A percentile compares a stretch with the other conserved stretches of the same genome.
phyloP scores from a whole-genome alignment of 441 rosid genomes.

The Geranium incanum region DNA sequence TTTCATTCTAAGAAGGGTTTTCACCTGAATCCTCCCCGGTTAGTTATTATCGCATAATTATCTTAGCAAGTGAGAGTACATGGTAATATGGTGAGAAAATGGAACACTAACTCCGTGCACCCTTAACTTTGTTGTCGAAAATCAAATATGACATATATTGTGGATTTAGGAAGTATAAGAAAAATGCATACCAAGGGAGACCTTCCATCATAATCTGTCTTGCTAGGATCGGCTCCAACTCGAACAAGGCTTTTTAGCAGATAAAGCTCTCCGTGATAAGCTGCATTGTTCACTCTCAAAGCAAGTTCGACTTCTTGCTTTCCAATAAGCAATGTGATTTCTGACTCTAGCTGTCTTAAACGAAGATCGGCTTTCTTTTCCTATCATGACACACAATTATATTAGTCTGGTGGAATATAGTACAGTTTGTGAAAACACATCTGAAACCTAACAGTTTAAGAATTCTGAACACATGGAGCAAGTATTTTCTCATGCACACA shows the following conservation, averaged over 20 bases:
- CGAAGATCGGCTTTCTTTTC: constrained; percentile 57
- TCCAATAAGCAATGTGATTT: constrained; percentile 70
- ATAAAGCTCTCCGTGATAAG: constrained; percentile 73
- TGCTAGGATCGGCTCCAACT: constrained; percentile 87
- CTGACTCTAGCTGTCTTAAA: constrained; percentile 67
- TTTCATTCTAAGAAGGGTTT: too few species aligned
- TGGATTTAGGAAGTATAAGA: neutral
- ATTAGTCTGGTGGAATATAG: neutral
- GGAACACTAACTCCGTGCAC: too few species aligned
- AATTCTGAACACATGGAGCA: neutral
- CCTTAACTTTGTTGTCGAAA: too few species aligned
- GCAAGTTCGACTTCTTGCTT: constrained; percentile 97
- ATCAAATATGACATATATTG: neutral
- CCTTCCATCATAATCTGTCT: constrained; percentile 87
- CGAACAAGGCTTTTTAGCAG: constrained; percentile 65
- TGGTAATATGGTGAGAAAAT: too few species aligned
- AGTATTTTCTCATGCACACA: neutral
- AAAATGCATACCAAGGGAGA: constrained; percentile 59
- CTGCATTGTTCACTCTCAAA: constrained; percentile 69
- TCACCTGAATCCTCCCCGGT: too few species aligned
- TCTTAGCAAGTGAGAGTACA: too few species aligned
- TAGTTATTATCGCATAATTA: too few species aligned
- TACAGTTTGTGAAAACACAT: neutral
- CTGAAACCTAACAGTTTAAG: neutral
- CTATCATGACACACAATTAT: constrained; percentile 34